phyloP scores from a whole-genome alignment of 345 rosid species.

The Citrus sinensis region DNA sequence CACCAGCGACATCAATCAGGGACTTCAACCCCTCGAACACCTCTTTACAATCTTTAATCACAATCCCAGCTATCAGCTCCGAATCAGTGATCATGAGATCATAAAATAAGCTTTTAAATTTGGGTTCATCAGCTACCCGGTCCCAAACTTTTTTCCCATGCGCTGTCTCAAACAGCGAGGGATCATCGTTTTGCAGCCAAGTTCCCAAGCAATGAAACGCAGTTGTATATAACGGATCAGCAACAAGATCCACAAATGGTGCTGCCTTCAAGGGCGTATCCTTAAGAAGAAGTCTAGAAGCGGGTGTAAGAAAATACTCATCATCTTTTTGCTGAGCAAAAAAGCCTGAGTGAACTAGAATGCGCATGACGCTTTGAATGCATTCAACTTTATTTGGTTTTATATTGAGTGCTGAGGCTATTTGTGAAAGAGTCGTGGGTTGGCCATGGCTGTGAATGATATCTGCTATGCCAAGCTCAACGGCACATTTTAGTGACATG shows the following conservation, averaged over 20 bases:
- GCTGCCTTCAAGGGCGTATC: not conserved
- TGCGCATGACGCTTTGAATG: constrained; percentile 11
- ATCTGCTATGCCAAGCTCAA: constrained; percentile 5
- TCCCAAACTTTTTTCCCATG: too few relatives aligned
- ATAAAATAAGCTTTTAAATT: constrained; percentile 3
- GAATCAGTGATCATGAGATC: constrained; percentile 17
- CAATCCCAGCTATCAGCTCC: not conserved
- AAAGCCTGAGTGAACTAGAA: constrained; percentile 5
- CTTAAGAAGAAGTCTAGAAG: constrained; percentile 5
- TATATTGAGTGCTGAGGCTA: not conserved
- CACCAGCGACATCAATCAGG: constrained; percentile 4
- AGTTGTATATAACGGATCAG: too few relatives aligned
- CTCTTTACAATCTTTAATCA: constrained; percentile 5
- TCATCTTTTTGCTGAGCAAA: constrained; percentile 4
- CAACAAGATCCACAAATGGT: not conserved
- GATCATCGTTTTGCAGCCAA: too few relatives aligned
- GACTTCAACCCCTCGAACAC: constrained; percentile 6
- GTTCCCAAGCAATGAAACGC: too few relatives aligned
- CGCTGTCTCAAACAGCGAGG: too few relatives aligned
- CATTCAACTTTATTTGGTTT: not conserved
- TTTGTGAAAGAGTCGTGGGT: not conserved
- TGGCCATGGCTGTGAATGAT: constrained; percentile 6
- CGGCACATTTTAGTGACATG: constrained; percentile 9
- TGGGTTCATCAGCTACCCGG: too few relatives aligned
- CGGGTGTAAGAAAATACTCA: not conserved